phyloP scores from a whole-genome alignment of 257 asterid genomes.

The Orobanche coerulescens region DNA sequence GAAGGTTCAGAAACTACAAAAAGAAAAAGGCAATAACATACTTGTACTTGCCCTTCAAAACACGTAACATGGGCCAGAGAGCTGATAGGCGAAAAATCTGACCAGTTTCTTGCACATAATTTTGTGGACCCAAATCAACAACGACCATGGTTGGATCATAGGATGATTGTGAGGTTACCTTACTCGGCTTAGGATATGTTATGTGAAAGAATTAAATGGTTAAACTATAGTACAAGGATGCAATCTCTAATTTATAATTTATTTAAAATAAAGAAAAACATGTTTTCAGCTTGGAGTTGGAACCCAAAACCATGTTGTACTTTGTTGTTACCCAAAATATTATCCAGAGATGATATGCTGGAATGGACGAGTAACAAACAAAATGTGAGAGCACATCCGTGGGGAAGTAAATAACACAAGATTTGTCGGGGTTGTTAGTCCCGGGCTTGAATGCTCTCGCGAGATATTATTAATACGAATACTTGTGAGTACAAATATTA shows the following conservation, averaged over 20 bases:
- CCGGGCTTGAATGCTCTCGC: too few relatives aligned
- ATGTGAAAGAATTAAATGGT: background rate
- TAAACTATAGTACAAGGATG: background rate
- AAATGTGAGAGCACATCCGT: too few relatives aligned
- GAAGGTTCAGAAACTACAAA: too few relatives aligned
- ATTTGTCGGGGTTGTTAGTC: too few relatives aligned
- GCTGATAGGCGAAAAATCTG: conserved; percentile 75
- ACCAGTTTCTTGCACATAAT: conserved; percentile 52
- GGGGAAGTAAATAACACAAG: too few relatives aligned
- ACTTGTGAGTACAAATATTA: too few relatives aligned
- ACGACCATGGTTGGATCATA: conserved; percentile 66
- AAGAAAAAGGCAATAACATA: too few relatives aligned
- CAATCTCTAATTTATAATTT: background rate
- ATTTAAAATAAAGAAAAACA: background rate
- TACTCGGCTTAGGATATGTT: conserved; percentile 42
- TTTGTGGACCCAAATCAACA: conserved; percentile 74
- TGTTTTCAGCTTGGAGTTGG: background rate
- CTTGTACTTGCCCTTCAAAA: conserved; percentile 53
- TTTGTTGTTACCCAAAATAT: too few relatives aligned
- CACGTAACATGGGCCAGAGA: conserved; percentile 90
- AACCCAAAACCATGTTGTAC: background rate
- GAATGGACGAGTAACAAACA: too few relatives aligned
- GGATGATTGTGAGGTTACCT: conserved; percentile 70
- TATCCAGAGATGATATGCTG: too few relatives aligned
- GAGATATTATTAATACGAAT: too few relatives aligned